Evolutionary conservation across 2,329 filamentous ascomycete species (phyloP).

Genomic region (Venturia effusa): DNA sequence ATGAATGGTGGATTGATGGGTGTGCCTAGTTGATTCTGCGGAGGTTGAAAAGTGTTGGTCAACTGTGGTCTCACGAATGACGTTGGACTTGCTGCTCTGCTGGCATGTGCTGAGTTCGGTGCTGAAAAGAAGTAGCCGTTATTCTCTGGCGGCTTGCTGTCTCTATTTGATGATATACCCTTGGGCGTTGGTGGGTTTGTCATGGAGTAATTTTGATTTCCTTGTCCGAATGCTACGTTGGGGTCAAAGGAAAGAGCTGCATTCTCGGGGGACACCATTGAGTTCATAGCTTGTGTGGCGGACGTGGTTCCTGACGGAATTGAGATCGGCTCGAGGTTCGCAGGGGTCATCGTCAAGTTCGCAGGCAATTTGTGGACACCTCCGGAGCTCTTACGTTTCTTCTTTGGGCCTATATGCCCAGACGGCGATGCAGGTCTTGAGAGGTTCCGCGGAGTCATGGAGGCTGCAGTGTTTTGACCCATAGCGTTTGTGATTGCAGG

Average conservation of each 20-base stretch:
- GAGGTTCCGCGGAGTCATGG: conserved; percentile 48
- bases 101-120: conserved; percentile 61
- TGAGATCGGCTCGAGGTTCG: conserved; percentile 23
- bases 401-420: conserved; percentile 55
- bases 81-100: conserved; percentile 65
- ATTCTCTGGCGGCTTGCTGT: conserved; percentile 48
- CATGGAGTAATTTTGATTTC: conserved; percentile 32
- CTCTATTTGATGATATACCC: conserved; percentile 38
- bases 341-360: conserved; percentile 69
- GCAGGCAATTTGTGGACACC: conserved; percentile 52
- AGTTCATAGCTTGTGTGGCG: not conserved
- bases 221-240: conserved; percentile 12
- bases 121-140: conserved; percentile 53
- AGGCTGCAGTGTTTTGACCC: conserved; percentile 29
- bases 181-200: conserved; percentile 57
- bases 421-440: conserved; percentile 67
- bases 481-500: not conserved
- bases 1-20: not conserved
- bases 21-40: not conserved
- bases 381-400: conserved; percentile 66
- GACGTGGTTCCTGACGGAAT: conserved; percentile 3
- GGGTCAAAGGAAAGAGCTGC: conserved; percentile 9
- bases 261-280: conserved; percentile 12
- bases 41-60: conserved; percentile 20
- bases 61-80: conserved; percentile 16